These are phyloP conservation scores for Hansenula lynferdii DNA, from an alignment of 1,139 yeast species.

Conservation along the genomic window DNA sequence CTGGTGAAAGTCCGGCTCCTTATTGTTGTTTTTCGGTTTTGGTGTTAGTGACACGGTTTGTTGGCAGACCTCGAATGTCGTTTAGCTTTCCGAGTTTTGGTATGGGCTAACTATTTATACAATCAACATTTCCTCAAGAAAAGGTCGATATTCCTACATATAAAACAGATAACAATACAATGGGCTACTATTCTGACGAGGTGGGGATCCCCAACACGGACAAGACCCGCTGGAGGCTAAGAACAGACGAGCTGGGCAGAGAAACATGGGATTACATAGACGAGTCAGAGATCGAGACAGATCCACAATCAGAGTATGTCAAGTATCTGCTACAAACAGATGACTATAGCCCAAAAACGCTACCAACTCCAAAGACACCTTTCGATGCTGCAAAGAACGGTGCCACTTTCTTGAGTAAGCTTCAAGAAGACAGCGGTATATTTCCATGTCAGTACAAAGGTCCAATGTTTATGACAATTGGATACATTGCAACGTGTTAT, in stretches of 20 bases:
- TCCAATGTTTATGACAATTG: conserved; percentile 95
- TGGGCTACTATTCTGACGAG: conserved; percentile 48
- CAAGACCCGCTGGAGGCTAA: conserved; percentile 66
- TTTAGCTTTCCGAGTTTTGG: too few species aligned
- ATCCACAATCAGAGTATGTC: conserved; percentile 53
- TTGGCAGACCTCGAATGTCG: neutral
- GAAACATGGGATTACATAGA: conserved; percentile 75
- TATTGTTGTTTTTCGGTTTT: too few species aligned
- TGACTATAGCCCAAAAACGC: conserved; percentile 41
- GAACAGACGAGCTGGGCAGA: conserved; percentile 66
- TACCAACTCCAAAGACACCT: conserved; percentile 37
- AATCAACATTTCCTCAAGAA: too few species aligned
- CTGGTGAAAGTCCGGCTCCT: too few species aligned
- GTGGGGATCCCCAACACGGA: conserved; percentile 68
- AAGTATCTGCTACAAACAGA: conserved; percentile 47
- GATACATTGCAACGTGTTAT: conserved; percentile 74
- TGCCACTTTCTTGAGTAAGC: conserved; percentile 57
- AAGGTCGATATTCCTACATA: too few species aligned
- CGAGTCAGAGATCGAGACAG: conserved; percentile 31
- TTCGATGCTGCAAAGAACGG: conserved; percentile 68
- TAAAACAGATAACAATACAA: too few species aligned
- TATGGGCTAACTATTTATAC: too few species aligned
- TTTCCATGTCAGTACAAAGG: conserved; percentile 95
- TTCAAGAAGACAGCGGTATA: conserved; percentile 80
- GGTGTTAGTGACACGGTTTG: neutral